Conservation (phyloP, 768 basidiomycete species). For the Lactifluus subvellereus region DNA sequence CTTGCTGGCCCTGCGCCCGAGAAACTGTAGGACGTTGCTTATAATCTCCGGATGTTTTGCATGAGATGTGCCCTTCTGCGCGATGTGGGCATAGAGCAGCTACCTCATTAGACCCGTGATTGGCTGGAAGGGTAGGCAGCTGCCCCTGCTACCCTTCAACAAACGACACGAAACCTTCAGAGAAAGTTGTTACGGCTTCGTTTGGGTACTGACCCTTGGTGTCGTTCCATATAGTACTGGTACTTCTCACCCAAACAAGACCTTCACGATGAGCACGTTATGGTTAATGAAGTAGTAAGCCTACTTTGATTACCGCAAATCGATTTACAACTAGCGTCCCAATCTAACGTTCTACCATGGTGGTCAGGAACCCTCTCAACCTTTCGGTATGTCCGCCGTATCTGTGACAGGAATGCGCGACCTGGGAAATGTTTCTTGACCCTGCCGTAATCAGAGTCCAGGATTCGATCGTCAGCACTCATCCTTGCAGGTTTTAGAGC, state of each 20-base stretch:
- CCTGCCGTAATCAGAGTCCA: too few relatives aligned
- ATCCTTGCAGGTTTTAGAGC: too few relatives aligned
- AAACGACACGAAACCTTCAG: too few relatives aligned
- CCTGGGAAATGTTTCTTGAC: too few relatives aligned
- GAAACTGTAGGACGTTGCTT: not conserved
- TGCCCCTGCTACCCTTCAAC: not conserved
- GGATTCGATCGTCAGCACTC: conserved; percentile 29
- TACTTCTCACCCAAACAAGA: too few relatives aligned
- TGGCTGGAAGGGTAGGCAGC: too few relatives aligned
- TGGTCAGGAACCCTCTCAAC: conserved; percentile 49
- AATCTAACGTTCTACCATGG: conserved; percentile 28
- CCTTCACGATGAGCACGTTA: too few relatives aligned
- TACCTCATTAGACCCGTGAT: not conserved
- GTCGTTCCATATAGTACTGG: too few relatives aligned
- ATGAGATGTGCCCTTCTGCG: not conserved
- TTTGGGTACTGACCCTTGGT: too few relatives aligned
- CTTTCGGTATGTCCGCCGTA: conserved; percentile 59
- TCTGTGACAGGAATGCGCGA: conserved; percentile 52
- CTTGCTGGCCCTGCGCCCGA: not conserved
- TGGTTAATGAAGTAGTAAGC: too few relatives aligned
- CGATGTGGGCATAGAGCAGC: too few relatives aligned
- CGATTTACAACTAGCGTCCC: not conserved
- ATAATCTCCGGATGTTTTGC: not conserved
- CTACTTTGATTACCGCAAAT: not conserved
- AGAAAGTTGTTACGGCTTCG: too few relatives aligned